Percentiles rank a stretch among this genome's conserved stretches.
phyloP scores from a whole-genome alignment of 345 rosid species.

The Adansonia digitata region DNA sequence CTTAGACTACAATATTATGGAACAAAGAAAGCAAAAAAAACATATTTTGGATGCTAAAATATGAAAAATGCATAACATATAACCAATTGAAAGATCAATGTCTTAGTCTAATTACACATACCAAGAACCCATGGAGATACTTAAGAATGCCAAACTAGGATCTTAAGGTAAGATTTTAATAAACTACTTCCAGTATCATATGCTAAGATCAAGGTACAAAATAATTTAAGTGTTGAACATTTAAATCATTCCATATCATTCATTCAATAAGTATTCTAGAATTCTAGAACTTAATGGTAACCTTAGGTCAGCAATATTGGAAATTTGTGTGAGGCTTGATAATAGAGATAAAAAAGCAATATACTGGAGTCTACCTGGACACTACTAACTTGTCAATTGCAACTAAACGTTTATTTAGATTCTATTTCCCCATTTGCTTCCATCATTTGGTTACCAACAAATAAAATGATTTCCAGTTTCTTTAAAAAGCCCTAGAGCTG shows the following conservation, averaged over 20 bases:
- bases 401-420: neutral
- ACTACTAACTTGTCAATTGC: neutral
- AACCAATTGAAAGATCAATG: neutral
- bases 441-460: neutral
- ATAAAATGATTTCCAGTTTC: neutral
- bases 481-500: neutral
- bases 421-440: neutral
- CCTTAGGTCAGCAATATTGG: neutral
- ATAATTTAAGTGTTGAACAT: neutral
- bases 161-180: neutral
- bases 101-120: neutral
- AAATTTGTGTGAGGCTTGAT: neutral
- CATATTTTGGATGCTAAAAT: neutral
- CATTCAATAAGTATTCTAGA: neutral
- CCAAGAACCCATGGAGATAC: neutral
- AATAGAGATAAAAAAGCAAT: neutral
- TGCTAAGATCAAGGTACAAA: neutral
- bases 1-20: neutral
- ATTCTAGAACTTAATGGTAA: neutral
- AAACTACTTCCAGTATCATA: neutral
- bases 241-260: neutral
- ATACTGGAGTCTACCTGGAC: neutral
- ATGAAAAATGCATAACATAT: neutral
- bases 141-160: neutral
- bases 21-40: neutral